Evolutionary conservation across 257 asterid genomes (phyloP), one percentile per base, ranked within the genome.

Genomic region (Haberlea rhodopensis): DNA sequence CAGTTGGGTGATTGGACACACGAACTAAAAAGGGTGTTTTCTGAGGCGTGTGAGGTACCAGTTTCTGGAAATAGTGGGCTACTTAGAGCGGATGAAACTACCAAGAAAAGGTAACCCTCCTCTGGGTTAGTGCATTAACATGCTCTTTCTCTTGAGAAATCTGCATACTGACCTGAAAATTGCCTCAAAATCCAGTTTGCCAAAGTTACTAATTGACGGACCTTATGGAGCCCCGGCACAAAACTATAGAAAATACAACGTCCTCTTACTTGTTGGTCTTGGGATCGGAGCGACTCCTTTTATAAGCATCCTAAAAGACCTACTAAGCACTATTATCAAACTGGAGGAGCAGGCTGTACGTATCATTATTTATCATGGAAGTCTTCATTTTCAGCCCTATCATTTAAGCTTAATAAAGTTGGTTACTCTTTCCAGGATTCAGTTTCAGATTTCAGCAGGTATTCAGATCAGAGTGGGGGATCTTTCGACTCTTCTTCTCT

Each of bases 161-260:
- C 23, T 21, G 59, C 62, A 57, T 52, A 25, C 22, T 53, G 40
- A 34, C 53, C 63, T 53, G 37, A 75, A 72, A 18, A 8, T 66
- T 63, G 64, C 46, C 45, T 66, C n/a, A n/a, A n/a, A n/a, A n/a
- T n/a, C n/a, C 68, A 91, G 98, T 79, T 80, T 91, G 76, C 98
- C 98, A 22, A 88, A 85, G 95, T 85, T 91, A 58, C 71, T 82
- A 72, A 91, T 91, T 69, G 98, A 91, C 62, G 98, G 98, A 60
- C 98, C 98, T 62, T 91, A 91, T 62, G 98, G 98, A 58, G 98
- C 98, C 69, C 98, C 98, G 40, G 98, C 98, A 25, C 98, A 91
- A 81, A 94, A 91, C 66, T 88, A 88, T 57, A 63, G 67, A 29
- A 91, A 91, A 56, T 91, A 91, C 31, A 96, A 91, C 6, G 95